Conservation (phyloP, 2,329 filamentous ascomycete genomes). For the Colletotrichum liriopes region DNA sequence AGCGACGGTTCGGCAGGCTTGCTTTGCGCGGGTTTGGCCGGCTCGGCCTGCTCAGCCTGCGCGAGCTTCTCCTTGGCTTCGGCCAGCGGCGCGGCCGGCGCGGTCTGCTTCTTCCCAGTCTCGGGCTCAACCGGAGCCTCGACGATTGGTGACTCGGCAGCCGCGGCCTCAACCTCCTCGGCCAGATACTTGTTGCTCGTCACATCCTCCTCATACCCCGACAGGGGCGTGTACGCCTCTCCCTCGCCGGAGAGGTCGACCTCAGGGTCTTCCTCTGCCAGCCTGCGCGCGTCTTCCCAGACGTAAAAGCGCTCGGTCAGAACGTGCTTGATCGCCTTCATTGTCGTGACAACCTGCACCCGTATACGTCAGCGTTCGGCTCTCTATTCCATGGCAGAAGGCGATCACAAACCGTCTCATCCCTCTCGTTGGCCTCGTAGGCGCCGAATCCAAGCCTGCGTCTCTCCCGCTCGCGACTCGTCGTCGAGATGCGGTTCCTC, state of each 20-base stretch:
- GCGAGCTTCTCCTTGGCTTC: neutral
- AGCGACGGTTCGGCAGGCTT: slow-evolving; percentile 25
- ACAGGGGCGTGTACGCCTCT: slow-evolving; percentile 65
- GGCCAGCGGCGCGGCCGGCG: neutral
- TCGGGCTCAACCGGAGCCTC: neutral
- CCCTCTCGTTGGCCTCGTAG: slow-evolving; percentile 75
- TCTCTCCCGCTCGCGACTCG: slow-evolving; percentile 77
- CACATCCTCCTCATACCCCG: slow-evolving; percentile 53
- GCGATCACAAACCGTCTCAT: slow-evolving; percentile 72
- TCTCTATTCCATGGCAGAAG: neutral
- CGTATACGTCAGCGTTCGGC: slow-evolving; percentile 17
- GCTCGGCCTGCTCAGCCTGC: slow-evolving; percentile 40
- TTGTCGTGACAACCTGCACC: slow-evolving; percentile 80
- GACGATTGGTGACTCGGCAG: neutral
- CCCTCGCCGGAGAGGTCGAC: slow-evolving; percentile 71
- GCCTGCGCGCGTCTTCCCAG: slow-evolving; percentile 82
- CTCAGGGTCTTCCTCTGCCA: slow-evolving; percentile 78
- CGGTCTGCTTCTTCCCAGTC: slow-evolving; percentile 6
- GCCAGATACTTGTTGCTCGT: slow-evolving; percentile 7
- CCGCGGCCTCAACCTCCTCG: slow-evolving; percentile 20
- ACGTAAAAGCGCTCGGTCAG: slow-evolving; percentile 91
- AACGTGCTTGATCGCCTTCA: slow-evolving; percentile 86
- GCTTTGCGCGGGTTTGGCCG: slow-evolving; percentile 15
- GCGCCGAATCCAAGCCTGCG: slow-evolving; percentile 82
- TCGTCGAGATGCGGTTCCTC: slow-evolving; percentile 89